A percentile compares a stretch with the other conserved stretches of the same genome.
Evolutionary conservation across 1,139 yeast genomes (phyloP).

Genomic region (Kodamaea plutei): DNA sequence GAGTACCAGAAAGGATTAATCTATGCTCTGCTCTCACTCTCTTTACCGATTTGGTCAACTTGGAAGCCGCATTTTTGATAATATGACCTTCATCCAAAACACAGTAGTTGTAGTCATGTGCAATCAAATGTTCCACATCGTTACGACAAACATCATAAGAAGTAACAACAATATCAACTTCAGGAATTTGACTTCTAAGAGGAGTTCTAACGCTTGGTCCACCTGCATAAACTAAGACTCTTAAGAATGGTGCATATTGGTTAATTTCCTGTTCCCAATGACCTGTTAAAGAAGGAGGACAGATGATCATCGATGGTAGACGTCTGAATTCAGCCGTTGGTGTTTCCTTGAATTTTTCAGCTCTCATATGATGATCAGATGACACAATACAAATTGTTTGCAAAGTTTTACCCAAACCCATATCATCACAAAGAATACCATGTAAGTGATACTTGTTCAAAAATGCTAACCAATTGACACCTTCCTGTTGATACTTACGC

Average conservation of each 20-base stretch:
- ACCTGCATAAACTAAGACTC: constrained; percentile 85
- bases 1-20: constrained; percentile 90
- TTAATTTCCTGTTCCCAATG: constrained; percentile 97
- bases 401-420: constrained; percentile 97
- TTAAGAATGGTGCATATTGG: constrained; percentile 86
- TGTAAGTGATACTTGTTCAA: constrained; percentile 91
- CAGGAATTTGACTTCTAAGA: constrained; percentile 50
- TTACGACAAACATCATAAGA: constrained; percentile 96
- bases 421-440: constrained; percentile 97
- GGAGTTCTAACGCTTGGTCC: constrained; percentile 72
- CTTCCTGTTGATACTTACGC: constrained; percentile 95
- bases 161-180: constrained; percentile 81
- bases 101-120: constrained; percentile 82
- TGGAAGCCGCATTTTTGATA: constrained; percentile 86
- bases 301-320: constrained; percentile 79
- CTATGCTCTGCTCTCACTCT: constrained; percentile 81
- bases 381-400: constrained; percentile 97
- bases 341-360: constrained; percentile 60
- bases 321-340: constrained; percentile 65
- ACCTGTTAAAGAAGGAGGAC: constrained; percentile 97
- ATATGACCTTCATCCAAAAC: constrained; percentile 98
- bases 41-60: constrained; percentile 85
- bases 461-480: constrained; percentile 97
- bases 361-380: constrained; percentile 87
- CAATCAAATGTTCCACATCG: constrained; percentile 64